A percentile compares a stretch with the other conserved stretches of the same genome.
Conservation (phyloP, 2,329 filamentous ascomycete genomes). For the Microcyclosporella mali region DNA sequence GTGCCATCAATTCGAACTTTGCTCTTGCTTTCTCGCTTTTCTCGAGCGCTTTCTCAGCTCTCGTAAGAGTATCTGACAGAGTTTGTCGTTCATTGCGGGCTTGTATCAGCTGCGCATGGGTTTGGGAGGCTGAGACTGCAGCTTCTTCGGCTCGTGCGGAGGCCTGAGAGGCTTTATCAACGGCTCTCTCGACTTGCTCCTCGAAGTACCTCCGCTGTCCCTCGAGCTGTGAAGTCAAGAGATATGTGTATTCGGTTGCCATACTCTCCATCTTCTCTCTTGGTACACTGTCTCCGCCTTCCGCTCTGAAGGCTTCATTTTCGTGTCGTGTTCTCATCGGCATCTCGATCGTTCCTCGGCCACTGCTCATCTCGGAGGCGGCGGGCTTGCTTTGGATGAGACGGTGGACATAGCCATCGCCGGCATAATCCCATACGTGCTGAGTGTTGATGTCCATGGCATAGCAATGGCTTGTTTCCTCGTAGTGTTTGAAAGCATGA, state of each 20-base stretch:
- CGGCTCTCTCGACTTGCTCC: constrained; percentile 80
- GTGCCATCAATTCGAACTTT: constrained; percentile 69
- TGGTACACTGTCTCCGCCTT: constrained; percentile 61
- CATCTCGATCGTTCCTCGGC: constrained; percentile 66
- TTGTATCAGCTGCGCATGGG: constrained; percentile 44
- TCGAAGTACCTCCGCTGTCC: constrained; percentile 91
- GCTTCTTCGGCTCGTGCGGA: constrained; percentile 61
- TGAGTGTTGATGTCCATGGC: constrained; percentile 89
- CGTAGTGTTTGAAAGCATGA: constrained; percentile 90
- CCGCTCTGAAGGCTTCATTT: constrained; percentile 33
- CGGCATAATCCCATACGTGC: constrained; percentile 96
- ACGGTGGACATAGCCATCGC: constrained; percentile 91
- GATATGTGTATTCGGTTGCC: constrained; percentile 87
- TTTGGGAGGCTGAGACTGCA: constrained; percentile 41
- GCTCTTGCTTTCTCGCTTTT: constrained; percentile 62
- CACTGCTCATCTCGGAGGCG: constrained; percentile 2
- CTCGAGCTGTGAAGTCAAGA: constrained; percentile 87
- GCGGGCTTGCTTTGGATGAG: constrained; percentile 88
- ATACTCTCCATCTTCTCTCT: constrained; percentile 69
- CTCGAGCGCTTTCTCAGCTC: constrained; percentile 65
- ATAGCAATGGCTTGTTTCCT: constrained; percentile 82
- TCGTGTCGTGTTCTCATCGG: constrained; percentile 45
- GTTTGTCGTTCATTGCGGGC: constrained; percentile 52
- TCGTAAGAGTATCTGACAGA: constrained; percentile 52
- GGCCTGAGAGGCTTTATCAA: constrained; percentile 78